phyloP scores from a whole-genome alignment of 2,329 filamentous ascomycete genomes.

The Colletotrichum sp. region DNA sequence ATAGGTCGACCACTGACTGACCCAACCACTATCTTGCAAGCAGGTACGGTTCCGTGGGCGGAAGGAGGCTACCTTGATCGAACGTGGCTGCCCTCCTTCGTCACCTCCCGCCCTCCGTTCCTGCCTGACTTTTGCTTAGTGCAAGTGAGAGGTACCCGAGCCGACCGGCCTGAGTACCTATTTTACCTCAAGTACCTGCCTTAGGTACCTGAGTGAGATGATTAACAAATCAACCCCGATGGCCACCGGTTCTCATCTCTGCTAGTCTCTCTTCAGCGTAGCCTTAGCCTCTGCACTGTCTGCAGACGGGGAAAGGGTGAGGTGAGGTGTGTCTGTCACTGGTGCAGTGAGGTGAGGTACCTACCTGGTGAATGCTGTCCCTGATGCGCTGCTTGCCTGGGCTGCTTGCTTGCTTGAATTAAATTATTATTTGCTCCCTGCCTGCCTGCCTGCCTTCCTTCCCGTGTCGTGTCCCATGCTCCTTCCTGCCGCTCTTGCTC shows the following conservation, averaged over 20 bases:
- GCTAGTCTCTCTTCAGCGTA: not conserved
- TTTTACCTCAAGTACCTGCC: not conserved
- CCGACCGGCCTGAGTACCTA: not conserved
- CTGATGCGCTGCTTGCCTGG: not conserved
- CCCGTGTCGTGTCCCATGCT: not conserved
- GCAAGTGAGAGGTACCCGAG: not conserved
- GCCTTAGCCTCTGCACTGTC: not conserved
- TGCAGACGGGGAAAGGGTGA: not conserved
- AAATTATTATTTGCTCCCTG: not conserved
- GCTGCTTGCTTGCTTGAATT: not conserved
- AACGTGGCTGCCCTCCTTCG: not conserved
- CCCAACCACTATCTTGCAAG: not conserved
- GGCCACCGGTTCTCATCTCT: not conserved
- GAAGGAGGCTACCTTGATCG: not conserved
- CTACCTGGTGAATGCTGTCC: not conserved
- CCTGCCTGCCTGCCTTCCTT: not conserved
- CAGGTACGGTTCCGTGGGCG: not conserved
- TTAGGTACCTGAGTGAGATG: not conserved
- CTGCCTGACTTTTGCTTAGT: not conserved
- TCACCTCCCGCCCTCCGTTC: constrained; percentile 2
- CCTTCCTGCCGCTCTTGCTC: not conserved
- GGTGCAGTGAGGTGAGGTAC: not conserved
- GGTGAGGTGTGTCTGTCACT: not conserved
- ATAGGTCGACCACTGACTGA: not conserved
- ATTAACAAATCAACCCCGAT: not conserved